Evolutionary conservation across 164 flowering plant genomes (phyloP).

Genomic region (Vitis rotundifolia): DNA sequence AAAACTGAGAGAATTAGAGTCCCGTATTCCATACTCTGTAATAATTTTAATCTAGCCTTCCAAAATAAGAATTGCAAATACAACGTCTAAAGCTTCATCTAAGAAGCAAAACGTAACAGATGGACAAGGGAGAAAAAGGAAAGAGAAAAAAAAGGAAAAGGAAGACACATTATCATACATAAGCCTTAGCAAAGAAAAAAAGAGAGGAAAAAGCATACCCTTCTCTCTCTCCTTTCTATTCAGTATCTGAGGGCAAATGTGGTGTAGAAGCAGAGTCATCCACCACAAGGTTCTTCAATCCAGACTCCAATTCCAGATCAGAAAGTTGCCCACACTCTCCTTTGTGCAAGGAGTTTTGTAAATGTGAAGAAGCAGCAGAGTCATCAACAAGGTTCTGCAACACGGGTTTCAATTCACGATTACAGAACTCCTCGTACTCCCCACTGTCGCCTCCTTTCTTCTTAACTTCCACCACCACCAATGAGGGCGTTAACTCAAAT

Average conservation of each 20-base stretch:
- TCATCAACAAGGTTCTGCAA: slow-evolving; percentile 51
- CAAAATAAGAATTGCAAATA: slow-evolving; percentile 4
- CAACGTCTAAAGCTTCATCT: background rate
- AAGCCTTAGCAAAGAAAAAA: slow-evolving; percentile 1
- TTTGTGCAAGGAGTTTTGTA: slow-evolving; percentile 14
- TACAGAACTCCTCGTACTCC: slow-evolving; percentile 77
- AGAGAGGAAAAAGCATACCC: slow-evolving; percentile 22
- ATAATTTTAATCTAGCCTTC: background rate
- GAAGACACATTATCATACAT: slow-evolving; percentile 15
- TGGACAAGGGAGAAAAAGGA: background rate
- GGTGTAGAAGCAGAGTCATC: slow-evolving; percentile 29
- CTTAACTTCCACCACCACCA: slow-evolving; percentile 88
- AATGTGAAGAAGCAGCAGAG: slow-evolving; percentile 8
- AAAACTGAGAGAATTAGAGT: background rate
- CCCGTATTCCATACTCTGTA: background rate
- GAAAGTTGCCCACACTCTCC: slow-evolving; percentile 76
- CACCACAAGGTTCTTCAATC: slow-evolving; percentile 44
- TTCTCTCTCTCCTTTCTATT: slow-evolving; percentile 34
- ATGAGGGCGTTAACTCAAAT: slow-evolving; percentile 75
- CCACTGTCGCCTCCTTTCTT: slow-evolving; percentile 77
- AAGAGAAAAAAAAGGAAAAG: background rate
- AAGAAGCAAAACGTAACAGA: slow-evolving; percentile 7
- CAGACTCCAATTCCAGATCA: slow-evolving; percentile 66
- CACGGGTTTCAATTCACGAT: slow-evolving; percentile 68
- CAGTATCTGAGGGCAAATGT: slow-evolving; percentile 52